Evolutionary conservation across 192 early-diverging fungal genomes (phyloP).

Genomic region (Podila epigama): DNA sequence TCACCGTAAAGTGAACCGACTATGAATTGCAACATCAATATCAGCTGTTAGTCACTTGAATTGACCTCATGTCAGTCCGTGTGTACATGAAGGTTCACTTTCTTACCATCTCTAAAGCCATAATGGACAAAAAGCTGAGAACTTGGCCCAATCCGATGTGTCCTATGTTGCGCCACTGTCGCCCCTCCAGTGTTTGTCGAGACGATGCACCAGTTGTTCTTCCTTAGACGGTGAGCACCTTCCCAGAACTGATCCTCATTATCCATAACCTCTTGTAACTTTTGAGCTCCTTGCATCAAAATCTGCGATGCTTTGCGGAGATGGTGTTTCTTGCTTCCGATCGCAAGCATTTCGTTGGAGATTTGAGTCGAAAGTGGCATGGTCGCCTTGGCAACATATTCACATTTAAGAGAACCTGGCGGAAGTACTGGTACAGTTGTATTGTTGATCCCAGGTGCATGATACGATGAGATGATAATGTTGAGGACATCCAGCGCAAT

Average conservation of each 20-base stretch:
- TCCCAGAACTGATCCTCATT: constrained; percentile 47
- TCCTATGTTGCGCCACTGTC: neutral
- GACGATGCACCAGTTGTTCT: constrained; percentile 48
- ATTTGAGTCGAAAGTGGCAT: constrained; percentile 6
- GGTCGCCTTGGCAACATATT: constrained; percentile 12
- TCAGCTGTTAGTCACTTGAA: neutral
- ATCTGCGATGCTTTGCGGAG: constrained; percentile 31
- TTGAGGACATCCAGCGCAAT: constrained; percentile 42
- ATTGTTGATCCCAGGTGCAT: constrained; percentile 1
- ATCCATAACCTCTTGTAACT: constrained; percentile 29
- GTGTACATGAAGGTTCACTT: neutral
- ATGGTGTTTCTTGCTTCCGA: constrained; percentile 41
- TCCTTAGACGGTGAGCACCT: constrained; percentile 22
- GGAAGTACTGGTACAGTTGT: constrained; percentile 11
- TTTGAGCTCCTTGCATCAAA: constrained; percentile 37
- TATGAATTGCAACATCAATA: neutral
- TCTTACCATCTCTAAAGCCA: constrained; percentile 43
- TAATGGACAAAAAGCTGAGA: constrained; percentile 43
- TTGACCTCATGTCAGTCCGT: neutral
- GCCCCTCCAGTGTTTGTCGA: constrained; percentile 12
- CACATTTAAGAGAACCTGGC: constrained; percentile 39
- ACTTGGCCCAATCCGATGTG: constrained; percentile 4
- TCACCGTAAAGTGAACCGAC: constrained; percentile 35
- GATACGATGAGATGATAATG: constrained; percentile 42
- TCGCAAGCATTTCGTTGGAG: constrained; percentile 28